These are phyloP conservation scores for Ceratocystis variospora DNA, from an alignment of 2,329 filamentous ascomycete species.

Conservation along the genomic window DNA sequence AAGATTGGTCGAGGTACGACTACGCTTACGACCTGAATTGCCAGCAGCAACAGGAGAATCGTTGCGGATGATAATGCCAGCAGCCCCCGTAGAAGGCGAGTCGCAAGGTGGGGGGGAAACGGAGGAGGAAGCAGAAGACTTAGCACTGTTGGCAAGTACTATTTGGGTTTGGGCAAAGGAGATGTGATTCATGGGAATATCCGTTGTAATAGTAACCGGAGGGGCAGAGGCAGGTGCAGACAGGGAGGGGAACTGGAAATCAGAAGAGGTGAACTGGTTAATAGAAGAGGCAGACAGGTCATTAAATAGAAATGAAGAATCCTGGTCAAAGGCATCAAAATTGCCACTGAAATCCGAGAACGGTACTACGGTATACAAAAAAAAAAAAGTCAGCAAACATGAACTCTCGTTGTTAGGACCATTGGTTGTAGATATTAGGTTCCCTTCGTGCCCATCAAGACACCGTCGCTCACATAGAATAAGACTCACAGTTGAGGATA, in stretches of 20 bases:
- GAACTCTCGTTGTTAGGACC: background rate
- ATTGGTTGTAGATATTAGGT: background rate
- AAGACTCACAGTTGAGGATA: constrained; percentile 13
- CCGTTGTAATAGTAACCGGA: background rate
- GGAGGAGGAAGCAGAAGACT: constrained; percentile 1
- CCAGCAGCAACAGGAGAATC: background rate
- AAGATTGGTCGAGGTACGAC: constrained; percentile 8
- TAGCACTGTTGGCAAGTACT: background rate
- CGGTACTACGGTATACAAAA: background rate
- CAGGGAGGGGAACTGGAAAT: constrained; percentile 10
- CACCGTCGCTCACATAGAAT: background rate
- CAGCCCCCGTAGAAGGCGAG: background rate
- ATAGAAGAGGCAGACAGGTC: constrained; percentile 2
- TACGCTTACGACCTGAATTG: constrained; percentile 6
- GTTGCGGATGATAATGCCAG: background rate
- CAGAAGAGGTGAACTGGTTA: constrained; percentile 9
- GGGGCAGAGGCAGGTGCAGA: constrained; percentile 9
- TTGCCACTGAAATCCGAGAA: constrained; percentile 9
- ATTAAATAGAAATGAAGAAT: constrained; percentile 2
- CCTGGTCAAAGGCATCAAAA: constrained; percentile 12
- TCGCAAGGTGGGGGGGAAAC: constrained; percentile 2
- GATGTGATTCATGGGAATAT: constrained; percentile 10
- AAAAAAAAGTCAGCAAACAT: too few relatives aligned
- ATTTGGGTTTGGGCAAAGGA: constrained; percentile 6
- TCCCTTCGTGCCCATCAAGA: background rate